Evolutionary conservation across 2,329 filamentous ascomycete species (phyloP).

Genomic region (Cytospora piceae): DNA sequence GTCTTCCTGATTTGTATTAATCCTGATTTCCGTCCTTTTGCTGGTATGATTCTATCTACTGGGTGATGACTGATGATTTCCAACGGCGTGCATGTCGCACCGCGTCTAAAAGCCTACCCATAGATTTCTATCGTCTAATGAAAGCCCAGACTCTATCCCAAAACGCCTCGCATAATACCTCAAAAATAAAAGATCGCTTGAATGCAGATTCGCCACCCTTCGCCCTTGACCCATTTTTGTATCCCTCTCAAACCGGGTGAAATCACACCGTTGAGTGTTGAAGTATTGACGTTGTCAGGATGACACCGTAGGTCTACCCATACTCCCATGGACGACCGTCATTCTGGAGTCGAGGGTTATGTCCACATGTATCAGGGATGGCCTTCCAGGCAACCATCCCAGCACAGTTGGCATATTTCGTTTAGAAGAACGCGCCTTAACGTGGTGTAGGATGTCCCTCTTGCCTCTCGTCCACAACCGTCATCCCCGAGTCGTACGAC

Average conservation of each 20-base stretch:
- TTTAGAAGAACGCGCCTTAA: neutral
- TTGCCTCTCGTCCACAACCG: conserved; percentile 19
- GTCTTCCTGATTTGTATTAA: conserved; percentile 18
- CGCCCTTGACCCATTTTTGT: neutral
- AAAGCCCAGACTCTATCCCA: conserved; percentile 24
- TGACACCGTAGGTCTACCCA: neutral
- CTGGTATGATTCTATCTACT: conserved; percentile 15
- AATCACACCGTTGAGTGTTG: neutral
- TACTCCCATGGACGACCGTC: neutral
- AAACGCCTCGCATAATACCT: conserved; percentile 26
- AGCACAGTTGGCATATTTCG: neutral
- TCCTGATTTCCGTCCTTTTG: conserved; percentile 6
- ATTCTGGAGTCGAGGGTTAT: neutral
- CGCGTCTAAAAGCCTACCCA: conserved; percentile 1
- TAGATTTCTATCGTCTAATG: conserved; percentile 18
- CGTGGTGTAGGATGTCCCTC: neutral
- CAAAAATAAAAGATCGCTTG: conserved; percentile 14
- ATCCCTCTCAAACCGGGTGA: neutral
- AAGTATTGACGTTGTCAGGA: no score
- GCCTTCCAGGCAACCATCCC: neutral
- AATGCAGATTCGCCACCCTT: conserved; percentile 1
- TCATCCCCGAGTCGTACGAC: conserved; percentile 28
- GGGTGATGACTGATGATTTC: conserved; percentile 17
- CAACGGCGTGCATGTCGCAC: conserved; percentile 5
- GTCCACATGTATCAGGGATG: neutral